Conservation (phyloP, 495 filamentous ascomycete species). For the Penicillium robsamsonii region DNA sequence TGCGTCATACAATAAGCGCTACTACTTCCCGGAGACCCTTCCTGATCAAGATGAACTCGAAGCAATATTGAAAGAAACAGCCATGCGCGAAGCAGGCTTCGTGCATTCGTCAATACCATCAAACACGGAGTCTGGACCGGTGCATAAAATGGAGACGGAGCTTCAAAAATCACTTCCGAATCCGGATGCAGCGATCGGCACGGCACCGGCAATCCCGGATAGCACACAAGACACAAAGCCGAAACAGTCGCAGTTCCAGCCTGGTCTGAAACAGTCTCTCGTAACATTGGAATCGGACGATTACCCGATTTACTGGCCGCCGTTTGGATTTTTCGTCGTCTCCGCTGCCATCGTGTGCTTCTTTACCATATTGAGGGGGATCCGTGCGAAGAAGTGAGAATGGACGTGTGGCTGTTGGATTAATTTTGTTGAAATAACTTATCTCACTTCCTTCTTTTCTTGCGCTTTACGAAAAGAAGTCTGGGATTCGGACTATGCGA, state of each 20-base stretch:
- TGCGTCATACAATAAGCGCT: conserved; percentile 12
- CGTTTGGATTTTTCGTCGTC: conserved; percentile 10
- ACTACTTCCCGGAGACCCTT: conserved; percentile 23
- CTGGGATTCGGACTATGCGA: not conserved
- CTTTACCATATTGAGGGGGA: conserved; percentile 14
- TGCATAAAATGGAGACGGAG: not conserved
- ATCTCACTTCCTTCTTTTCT: not conserved
- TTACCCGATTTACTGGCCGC: not conserved
- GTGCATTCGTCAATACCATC: not conserved
- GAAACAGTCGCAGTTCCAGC: not conserved
- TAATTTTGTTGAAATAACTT: not conserved
- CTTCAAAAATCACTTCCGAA: conserved; percentile 12
- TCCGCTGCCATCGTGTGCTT: conserved; percentile 15
- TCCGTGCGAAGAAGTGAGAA: conserved; percentile 17
- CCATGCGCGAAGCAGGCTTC: conserved; percentile 21
- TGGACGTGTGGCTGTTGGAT: not conserved
- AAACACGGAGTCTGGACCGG: not conserved
- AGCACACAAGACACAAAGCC: not conserved
- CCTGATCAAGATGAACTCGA: conserved; percentile 19
- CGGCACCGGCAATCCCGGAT: not conserved
- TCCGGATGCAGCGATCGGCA: conserved; percentile 22
- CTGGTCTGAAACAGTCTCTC: not conserved
- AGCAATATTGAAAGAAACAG: conserved; percentile 1
- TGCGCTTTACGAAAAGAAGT: not conserved
- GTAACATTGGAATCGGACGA: not conserved